Conservation (phyloP, 257 asterid species). For the Solanum appendiculatum region DNA sequence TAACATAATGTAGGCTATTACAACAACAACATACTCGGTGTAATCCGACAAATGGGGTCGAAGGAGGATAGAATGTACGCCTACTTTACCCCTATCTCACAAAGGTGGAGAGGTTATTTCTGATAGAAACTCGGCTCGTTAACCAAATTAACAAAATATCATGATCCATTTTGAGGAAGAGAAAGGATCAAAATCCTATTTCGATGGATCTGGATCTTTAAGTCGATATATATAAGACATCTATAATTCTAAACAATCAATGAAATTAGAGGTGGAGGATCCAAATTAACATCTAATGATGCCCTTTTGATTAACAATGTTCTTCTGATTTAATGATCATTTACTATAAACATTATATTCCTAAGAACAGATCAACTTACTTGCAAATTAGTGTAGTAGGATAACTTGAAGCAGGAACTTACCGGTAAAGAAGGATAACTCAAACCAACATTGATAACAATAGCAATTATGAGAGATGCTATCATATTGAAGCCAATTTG, state of each 20-base stretch:
- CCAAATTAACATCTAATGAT: too few species aligned
- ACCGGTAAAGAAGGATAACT: slow-evolving; percentile 82
- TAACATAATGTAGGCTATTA: too few species aligned
- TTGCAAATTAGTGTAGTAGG: not conserved
- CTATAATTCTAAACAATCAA: too few species aligned
- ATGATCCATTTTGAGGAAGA: not conserved
- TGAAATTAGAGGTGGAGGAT: too few species aligned
- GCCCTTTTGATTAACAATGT: not conserved
- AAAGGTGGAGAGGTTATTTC: not conserved
- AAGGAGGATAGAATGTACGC: too few species aligned
- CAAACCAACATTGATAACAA: slow-evolving; percentile 39
- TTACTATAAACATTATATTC: not conserved
- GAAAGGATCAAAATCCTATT: not conserved
- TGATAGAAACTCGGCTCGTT: not conserved
- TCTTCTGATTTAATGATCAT: not conserved
- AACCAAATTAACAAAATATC: not conserved
- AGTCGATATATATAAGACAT: not conserved
- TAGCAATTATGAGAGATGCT: slow-evolving; percentile 39
- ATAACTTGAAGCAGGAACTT: slow-evolving; percentile 10
- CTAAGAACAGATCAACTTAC: not conserved
- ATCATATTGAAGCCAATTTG: slow-evolving; percentile 68
- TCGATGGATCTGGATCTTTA: not conserved
- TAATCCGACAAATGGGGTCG: too few species aligned
- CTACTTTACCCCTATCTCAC: not conserved
- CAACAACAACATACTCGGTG: too few species aligned